A percentile compares a stretch with the other conserved stretches of the same genome.
These are phyloP conservation scores for Mrakia blollopis DNA, from an alignment of 768 basidiomycete species.

Conservation along the genomic window DNA sequence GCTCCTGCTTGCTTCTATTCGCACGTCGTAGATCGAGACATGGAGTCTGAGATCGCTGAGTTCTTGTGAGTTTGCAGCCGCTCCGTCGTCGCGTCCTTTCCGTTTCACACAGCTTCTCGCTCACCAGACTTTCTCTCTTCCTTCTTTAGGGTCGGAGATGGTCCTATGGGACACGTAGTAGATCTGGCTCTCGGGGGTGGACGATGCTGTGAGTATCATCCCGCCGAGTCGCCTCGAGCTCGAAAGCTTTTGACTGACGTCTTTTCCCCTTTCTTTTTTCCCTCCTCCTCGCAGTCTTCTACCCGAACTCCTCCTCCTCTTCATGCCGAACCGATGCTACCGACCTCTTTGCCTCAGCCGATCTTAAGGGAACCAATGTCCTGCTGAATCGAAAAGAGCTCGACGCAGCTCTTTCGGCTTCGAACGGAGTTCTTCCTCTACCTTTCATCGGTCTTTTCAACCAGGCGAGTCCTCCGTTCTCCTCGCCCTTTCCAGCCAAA, in stretches of 20 bases:
- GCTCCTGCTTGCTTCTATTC: conserved; percentile 40
- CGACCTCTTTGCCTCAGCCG: conserved; percentile 33
- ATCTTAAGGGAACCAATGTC: conserved; percentile 17
- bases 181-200: conserved; percentile 40
- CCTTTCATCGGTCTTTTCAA: conserved; percentile 37
- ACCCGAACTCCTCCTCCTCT: neutral
- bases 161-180: conserved; percentile 34
- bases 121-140: neutral
- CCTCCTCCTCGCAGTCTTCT: conserved; percentile 10
- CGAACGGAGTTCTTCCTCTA: conserved; percentile 27
- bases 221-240: neutral
- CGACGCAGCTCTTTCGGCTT: conserved; percentile 27
- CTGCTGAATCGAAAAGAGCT: conserved; percentile 34
- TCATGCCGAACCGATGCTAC: conserved; percentile 36
- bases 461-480: conserved; percentile 20
- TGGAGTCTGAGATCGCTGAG: conserved; percentile 33
- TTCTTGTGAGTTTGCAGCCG: conserved; percentile 25
- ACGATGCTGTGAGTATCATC: conserved; percentile 15
- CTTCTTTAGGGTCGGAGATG: conserved; percentile 32
- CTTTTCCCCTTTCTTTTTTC: neutral
- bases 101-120: neutral
- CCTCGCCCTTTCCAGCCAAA: too few species aligned
- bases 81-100: too few species aligned
- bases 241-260: neutral
- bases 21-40: conserved; percentile 39